Percentiles rank a stretch among this genome's conserved stretches.
Conservation (phyloP, 768 basidiomycete genomes). For the Mycena belliarum region DNA sequence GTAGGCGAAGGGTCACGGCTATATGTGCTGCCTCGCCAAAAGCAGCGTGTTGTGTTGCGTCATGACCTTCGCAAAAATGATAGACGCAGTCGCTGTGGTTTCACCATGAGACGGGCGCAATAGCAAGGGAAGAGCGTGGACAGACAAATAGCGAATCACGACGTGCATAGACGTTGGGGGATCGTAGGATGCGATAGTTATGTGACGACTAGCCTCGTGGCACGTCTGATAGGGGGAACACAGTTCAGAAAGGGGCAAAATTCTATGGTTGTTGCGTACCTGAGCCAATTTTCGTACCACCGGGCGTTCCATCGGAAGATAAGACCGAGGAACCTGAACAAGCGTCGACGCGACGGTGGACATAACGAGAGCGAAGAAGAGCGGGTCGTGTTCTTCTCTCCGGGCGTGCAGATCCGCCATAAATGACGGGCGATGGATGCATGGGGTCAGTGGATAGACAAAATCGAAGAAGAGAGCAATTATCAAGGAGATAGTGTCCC, state of each 20-base stretch:
- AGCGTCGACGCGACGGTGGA: constrained; percentile 85
- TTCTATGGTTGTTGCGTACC: constrained; percentile 24
- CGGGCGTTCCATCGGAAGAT: constrained; percentile 82
- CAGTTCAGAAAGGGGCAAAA: background rate
- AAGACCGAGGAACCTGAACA: constrained; percentile 85
- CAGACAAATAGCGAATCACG: constrained; percentile 87
- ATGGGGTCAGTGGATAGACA: constrained; percentile 89
- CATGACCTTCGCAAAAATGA: constrained; percentile 87
- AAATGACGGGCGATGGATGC: constrained; percentile 88
- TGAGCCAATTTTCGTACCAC: constrained; percentile 84
- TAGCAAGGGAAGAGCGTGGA: constrained; percentile 12
- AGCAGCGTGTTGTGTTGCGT: constrained; percentile 84
- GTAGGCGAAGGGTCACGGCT: constrained; percentile 79
- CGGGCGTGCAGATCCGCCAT: constrained; percentile 84
- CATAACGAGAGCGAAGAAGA: constrained; percentile 91
- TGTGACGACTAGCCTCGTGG: constrained; percentile 80
- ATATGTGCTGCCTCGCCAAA: constrained; percentile 88
- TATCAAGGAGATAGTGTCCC: constrained; percentile 79
- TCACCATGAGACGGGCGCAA: constrained; percentile 11
- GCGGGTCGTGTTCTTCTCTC: constrained; percentile 83
- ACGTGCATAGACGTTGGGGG: constrained; percentile 84
- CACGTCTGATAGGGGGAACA: constrained; percentile 49
- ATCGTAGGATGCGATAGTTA: constrained; percentile 79
- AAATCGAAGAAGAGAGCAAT: constrained; percentile 92
- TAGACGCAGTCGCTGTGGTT: constrained; percentile 73